These are phyloP conservation scores for Xerocomus spinulosus DNA, from an alignment of 768 basidiomycete species.

Conservation along the genomic window DNA sequence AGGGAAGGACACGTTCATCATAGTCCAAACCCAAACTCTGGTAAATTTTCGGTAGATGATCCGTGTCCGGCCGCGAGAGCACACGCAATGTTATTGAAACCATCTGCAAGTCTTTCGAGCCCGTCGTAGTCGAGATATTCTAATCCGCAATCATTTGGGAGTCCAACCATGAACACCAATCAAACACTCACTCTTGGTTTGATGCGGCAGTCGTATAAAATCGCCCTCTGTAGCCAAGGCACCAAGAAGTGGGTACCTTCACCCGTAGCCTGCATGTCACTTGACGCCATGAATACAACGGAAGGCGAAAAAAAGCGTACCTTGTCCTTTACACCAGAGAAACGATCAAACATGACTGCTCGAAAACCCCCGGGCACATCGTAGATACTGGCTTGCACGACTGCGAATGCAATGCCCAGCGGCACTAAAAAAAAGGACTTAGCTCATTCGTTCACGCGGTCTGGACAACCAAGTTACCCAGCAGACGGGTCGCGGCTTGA, in stretches of 20 bases:
- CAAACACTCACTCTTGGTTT: conserved; percentile 75
- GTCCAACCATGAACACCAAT: background rate
- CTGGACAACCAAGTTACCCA: conserved; percentile 36
- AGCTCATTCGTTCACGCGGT: conserved; percentile 4
- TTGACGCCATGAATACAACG: background rate
- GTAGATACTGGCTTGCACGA: conserved; percentile 50
- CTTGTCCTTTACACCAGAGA: conserved; percentile 81
- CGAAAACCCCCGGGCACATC: conserved; percentile 88
- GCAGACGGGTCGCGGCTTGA: conserved; percentile 43
- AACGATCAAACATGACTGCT: conserved; percentile 98
- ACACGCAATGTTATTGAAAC: conserved; percentile 95
- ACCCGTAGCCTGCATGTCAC: conserved; percentile 58
- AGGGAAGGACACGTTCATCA: conserved; percentile 95
- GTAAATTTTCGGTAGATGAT: conserved; percentile 89
- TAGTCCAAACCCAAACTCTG: conserved; percentile 93
- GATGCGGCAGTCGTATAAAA: conserved; percentile 95
- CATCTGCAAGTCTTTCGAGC: conserved; percentile 98
- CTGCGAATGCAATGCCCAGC: conserved; percentile 40
- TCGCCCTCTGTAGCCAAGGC: conserved; percentile 94
- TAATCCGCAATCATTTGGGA: conserved; percentile 28
- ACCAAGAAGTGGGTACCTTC: conserved; percentile 97
- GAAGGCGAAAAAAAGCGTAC: conserved; percentile 37
- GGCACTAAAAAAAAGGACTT: conserved; percentile 22
- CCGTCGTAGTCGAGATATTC: conserved; percentile 99
- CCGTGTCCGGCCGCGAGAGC: conserved; percentile 86